These are phyloP conservation scores for Prunus padus DNA, from an alignment of 306 rosid genomes.

Conservation along the genomic window DNA sequence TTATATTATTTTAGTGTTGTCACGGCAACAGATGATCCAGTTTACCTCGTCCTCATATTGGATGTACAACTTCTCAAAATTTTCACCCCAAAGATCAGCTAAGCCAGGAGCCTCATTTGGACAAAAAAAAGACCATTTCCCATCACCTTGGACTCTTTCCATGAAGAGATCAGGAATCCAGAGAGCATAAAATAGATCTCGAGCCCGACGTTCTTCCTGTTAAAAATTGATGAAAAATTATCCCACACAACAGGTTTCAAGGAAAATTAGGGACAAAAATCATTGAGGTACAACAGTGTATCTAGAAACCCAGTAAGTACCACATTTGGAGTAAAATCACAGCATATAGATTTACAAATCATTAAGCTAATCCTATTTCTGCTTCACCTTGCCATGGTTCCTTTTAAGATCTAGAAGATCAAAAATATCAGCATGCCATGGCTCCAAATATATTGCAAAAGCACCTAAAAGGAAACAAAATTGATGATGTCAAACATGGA, in stretches of 20 bases:
- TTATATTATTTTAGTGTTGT: not conserved
- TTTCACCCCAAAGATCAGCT: conserved; percentile 91
- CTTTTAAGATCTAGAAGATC: conserved; percentile 69
- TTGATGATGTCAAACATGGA: not conserved
- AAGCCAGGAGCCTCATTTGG: conserved; percentile 77
- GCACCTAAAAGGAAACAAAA: conserved; percentile 51
- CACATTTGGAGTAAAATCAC: not conserved
- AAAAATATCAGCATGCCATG: conserved; percentile 91
- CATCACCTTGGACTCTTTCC: conserved; percentile 79
- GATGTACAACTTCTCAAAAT: conserved; percentile 62
- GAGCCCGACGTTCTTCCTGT: conserved; percentile 89
- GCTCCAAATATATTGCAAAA: conserved; percentile 84
- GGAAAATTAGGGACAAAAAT: not conserved
- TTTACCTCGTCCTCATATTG: conserved; percentile 61
- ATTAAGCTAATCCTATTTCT: not conserved
- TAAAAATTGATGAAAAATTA: not conserved
- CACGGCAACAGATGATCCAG: conserved; percentile 1
- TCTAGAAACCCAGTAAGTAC: not conserved
- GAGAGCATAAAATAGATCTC: conserved; percentile 86
- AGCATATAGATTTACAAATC: no score
- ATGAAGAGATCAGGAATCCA: conserved; percentile 93
- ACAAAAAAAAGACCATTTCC: conserved; percentile 79
- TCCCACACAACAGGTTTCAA: not conserved
- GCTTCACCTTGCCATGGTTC: conserved; percentile 77
- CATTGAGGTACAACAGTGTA: no score